phyloP scores from a whole-genome alignment of 495 filamentous ascomycete genomes.

The Staphylotrichum tortipilum region DNA sequence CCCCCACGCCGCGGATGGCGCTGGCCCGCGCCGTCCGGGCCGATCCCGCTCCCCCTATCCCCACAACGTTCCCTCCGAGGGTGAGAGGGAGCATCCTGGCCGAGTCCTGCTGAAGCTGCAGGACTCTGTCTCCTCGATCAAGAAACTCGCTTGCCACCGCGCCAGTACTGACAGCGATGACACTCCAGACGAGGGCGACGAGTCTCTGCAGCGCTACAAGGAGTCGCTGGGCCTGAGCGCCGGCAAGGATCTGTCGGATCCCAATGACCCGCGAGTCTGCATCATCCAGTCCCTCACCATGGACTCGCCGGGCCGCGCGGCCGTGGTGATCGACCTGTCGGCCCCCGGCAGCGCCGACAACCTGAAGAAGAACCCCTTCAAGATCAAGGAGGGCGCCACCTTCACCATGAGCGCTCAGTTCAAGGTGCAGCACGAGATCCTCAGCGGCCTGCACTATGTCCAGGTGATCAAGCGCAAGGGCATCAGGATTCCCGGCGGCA shows the following conservation, averaged over 20 bases:
- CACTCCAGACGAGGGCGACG: slow-evolving; percentile 58
- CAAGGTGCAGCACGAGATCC: slow-evolving; percentile 90
- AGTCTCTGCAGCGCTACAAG: slow-evolving; percentile 95
- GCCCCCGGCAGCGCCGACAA: slow-evolving; percentile 52
- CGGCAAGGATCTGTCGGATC: slow-evolving; percentile 52
- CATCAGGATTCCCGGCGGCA: slow-evolving; percentile 59
- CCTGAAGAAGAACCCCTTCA: slow-evolving; percentile 85
- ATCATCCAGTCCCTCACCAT: slow-evolving; percentile 88
- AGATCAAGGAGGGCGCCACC: slow-evolving; percentile 85
- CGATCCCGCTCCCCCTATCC: slow-evolving; percentile 5
- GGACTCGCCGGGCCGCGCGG: slow-evolving; percentile 64
- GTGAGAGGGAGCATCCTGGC: background rate
- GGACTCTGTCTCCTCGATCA: background rate
- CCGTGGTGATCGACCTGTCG: slow-evolving; percentile 77
- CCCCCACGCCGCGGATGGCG: background rate
- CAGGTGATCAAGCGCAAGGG: slow-evolving; percentile 85
- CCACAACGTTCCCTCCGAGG: background rate
- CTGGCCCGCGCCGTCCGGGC: background rate
- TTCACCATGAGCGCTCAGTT: slow-evolving; percentile 91
- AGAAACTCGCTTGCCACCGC: background rate
- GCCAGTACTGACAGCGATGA: slow-evolving; percentile 9
- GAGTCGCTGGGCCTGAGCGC: slow-evolving; percentile 78
- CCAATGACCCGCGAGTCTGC: slow-evolving; percentile 69
- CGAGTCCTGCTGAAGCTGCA: background rate
- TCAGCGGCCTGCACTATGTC: slow-evolving; percentile 89